Evolutionary conservation across 1,139 yeast species (phyloP).

Genomic region (Yamadazyma blattariae): DNA sequence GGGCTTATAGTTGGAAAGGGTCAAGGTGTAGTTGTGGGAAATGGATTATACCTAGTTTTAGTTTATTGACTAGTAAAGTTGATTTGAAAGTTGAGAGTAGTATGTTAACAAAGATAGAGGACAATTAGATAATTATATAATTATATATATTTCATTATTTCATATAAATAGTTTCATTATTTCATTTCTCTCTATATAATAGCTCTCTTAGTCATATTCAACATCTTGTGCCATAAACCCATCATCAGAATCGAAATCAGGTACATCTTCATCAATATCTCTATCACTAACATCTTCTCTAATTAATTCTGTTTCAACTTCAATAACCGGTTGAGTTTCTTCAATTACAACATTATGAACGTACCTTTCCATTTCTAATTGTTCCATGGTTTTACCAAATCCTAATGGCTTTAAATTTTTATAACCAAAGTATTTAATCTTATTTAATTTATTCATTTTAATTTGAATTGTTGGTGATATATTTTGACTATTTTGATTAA

Average conservation of each 20-base stretch:
- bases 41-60: slow-evolving; percentile 95
- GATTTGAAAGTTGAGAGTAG: slow-evolving; percentile 45
- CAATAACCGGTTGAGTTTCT: background rate
- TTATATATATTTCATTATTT: background rate
- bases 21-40: slow-evolving; percentile 91
- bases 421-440: slow-evolving; percentile 48
- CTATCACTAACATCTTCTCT: background rate
- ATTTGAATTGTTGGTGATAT: slow-evolving; percentile 30
- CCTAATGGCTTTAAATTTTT: slow-evolving; percentile 54
- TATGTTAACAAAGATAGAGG: background rate
- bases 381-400: slow-evolving; percentile 51
- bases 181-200: no score
- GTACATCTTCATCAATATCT: slow-evolving; percentile 14
- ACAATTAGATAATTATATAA: background rate
- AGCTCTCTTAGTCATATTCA: no score
- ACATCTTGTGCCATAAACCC: slow-evolving; percentile 59
- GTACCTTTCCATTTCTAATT: slow-evolving; percentile 33
- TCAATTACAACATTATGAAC: background rate
- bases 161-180: slow-evolving; percentile 7
- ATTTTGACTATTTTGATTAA: slow-evolving; percentile 13
- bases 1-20: slow-evolving; percentile 95
- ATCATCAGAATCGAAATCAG: slow-evolving; percentile 16
- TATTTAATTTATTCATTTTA: slow-evolving; percentile 39
- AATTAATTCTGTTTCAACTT: background rate
- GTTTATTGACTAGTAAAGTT: slow-evolving; percentile 75